Evolutionary conservation across 768 basidiomycete genomes (phyloP), one percentile per base, ranked within the genome.

Genomic region (Plicaturopsis crispa): DNA sequence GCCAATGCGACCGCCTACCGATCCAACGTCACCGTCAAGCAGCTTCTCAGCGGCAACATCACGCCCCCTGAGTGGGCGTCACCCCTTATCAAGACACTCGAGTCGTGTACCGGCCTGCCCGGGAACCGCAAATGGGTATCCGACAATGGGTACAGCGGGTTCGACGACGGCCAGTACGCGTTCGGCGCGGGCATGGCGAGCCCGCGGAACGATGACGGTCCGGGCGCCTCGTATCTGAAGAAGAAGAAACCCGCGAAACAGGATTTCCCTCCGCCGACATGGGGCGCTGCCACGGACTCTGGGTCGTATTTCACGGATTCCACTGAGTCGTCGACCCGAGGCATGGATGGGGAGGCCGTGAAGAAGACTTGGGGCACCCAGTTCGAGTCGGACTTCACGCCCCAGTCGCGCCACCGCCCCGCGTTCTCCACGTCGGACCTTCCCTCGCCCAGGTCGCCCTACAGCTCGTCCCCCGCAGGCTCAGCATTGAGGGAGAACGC

Each of bases 1-100:
- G 89, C 91, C 6, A 97, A 96, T 53, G 66, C 75, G 1, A 69
- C 80, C 35, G 93, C 93, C 2, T 96, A 96, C 52, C 54, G 55
- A 28, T 71, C 75, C 2, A 72, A 81, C 38, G 86, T 92, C 13
- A 79, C 82, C 1, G 81, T 70, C 2, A 83, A 82, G 55, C 71
- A 82, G 54, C 75, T 99, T 18, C 78, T 99, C 12, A 81, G 78
- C 26, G 94, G 94, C 5, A 56, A 56, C 7, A 62, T 96, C 31
- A 70, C 78, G 10, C 70, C 78, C 4, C 94, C 92, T 0, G 60
- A 70, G 2, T 98, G 89, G 87, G 82, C 92, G 1, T 57, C 67
- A n/a, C 54, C 68, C 2, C 69, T 99, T 18, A 79, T 88, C 42
- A 72, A 75, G 39, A 80, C 83, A 2, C 66, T 99, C 26, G 78